Percentiles rank a stretch among this genome's conserved stretches.
Evolutionary conservation across 345 rosid species (phyloP).

Genomic region (Streptanthus diversifolius): DNA sequence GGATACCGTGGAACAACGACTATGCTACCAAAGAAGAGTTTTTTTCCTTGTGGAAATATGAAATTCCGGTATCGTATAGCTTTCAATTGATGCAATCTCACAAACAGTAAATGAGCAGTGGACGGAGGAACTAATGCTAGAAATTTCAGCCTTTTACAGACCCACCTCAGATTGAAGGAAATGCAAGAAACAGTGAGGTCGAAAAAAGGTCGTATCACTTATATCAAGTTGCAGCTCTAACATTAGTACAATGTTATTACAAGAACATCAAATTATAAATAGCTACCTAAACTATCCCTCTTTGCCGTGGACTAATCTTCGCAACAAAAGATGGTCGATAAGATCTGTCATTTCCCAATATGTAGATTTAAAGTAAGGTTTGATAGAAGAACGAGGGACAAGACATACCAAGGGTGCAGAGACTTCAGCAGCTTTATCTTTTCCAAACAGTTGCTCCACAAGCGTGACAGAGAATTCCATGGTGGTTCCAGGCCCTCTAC

Average conservation of each 20-base stretch:
- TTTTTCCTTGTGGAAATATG: background rate
- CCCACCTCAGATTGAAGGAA: background rate
- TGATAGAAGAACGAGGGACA: background rate
- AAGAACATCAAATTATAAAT: background rate
- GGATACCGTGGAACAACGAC: background rate
- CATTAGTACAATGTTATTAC: background rate
- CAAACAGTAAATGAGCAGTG: background rate
- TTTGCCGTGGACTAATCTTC: background rate
- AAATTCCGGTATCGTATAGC: background rate
- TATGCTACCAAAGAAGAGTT: background rate
- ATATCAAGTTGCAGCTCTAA: background rate
- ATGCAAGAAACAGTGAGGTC: background rate
- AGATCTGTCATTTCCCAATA: background rate
- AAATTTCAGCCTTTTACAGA: background rate
- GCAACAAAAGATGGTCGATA: background rate
- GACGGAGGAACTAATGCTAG: background rate
- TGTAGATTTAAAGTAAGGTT: background rate
- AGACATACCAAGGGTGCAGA: constrained; percentile 62
- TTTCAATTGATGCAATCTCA: background rate
- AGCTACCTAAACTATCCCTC: background rate
- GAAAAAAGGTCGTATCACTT: background rate
- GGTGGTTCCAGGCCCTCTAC: constrained; percentile 88
- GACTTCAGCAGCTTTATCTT: constrained; percentile 78
- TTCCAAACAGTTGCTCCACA: constrained; percentile 69
- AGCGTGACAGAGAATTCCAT: constrained; percentile 79